Percentiles rank a stretch among this genome's conserved stretches.
phyloP scores from a whole-genome alignment of 805 yeast genomes.

The Millerozyma acaciae region DNA sequence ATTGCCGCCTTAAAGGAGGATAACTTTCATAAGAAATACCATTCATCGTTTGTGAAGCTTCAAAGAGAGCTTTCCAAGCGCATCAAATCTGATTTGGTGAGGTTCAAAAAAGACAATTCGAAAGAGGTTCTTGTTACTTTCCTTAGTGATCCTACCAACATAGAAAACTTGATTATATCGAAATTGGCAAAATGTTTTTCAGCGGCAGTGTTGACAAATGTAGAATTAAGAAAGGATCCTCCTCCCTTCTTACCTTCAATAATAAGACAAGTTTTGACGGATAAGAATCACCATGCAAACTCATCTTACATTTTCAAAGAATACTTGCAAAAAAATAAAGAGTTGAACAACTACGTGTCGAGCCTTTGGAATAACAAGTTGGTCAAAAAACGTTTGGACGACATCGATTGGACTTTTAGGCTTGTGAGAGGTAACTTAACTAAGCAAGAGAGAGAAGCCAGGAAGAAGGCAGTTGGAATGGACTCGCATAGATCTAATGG shows the following conservation, averaged over 20 bases:
- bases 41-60: conserved; percentile 41
- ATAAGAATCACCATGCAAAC: conserved; percentile 30
- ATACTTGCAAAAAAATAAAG: conserved; percentile 37
- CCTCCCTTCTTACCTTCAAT: conserved; percentile 34
- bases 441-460: conserved; percentile 29
- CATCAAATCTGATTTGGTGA: conserved; percentile 12
- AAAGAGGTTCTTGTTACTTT: conserved; percentile 16
- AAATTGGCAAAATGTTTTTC: conserved; percentile 28
- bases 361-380: conserved; percentile 43
- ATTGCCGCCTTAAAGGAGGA: conserved; percentile 44
- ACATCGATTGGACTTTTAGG: conserved; percentile 43
- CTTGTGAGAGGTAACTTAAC: conserved; percentile 46
- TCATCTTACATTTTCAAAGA: conserved; percentile 46
- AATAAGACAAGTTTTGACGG: conserved; percentile 17
- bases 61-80: conserved; percentile 31
- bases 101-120: conserved; percentile 7
- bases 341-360: conserved; percentile 45
- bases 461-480: conserved; percentile 21
- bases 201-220: conserved; percentile 23
- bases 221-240: conserved; percentile 26
- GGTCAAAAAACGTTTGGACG: conserved; percentile 31
- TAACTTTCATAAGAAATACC: conserved; percentile 46
- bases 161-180: conserved; percentile 26
- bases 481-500: conserved; percentile 18
- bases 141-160: conserved; percentile 15